Base-by-base conservation (phyloP, 2,329 filamentous ascomycete species). In the Ophiosphaerella korrae region DNA sequence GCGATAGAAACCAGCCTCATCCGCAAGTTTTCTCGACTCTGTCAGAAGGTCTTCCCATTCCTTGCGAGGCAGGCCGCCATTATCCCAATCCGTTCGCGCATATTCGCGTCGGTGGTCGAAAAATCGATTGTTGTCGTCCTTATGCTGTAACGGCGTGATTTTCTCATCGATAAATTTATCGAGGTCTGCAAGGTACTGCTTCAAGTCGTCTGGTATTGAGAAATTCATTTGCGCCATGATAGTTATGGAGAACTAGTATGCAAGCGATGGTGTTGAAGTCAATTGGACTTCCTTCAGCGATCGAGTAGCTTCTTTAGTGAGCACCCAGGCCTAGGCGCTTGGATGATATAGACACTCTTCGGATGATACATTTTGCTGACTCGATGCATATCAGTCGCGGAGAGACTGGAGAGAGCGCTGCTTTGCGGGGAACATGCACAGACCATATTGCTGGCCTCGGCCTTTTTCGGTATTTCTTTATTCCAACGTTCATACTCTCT, bases 51-150 rank as follows among this genome's bases (percentile, higher is more conserved):
- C 71, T 59, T 87, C 83, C 84, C 84, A 87, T 60, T 85, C 83
- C 38, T 76, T 68, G 5, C 77, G 77, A 1, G 84, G 84, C 2
- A 86, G 75, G 2, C 84, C 83, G 49, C 75, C 73, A 35, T 79
- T 78, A 46, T 81, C 78, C 82, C 83, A 87, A 62, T 87, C 78
- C 1, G 84, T 87, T 31, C 84, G 81, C 6, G 82, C 75, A 61
- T 85, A 78, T 60, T 87, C 84, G 55, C 84, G 81, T 14, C 84
- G 80, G 68, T 87, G 81, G 67, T 87, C 84, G 71, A 87, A 87
- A 78, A 87, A 87, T 50, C 83, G 80, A 47, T 83, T 76, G 63
- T 87, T 87, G 66, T 86, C 82, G 61, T 82, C 70, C 21, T 73
- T 70, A 54, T 80, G 70, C 66, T 87, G 82, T 1, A 85, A 72